These are phyloP conservation scores for Paecilomyces variotii DNA, from an alignment of 2,329 filamentous ascomycete species.

Conservation along the genomic window DNA sequence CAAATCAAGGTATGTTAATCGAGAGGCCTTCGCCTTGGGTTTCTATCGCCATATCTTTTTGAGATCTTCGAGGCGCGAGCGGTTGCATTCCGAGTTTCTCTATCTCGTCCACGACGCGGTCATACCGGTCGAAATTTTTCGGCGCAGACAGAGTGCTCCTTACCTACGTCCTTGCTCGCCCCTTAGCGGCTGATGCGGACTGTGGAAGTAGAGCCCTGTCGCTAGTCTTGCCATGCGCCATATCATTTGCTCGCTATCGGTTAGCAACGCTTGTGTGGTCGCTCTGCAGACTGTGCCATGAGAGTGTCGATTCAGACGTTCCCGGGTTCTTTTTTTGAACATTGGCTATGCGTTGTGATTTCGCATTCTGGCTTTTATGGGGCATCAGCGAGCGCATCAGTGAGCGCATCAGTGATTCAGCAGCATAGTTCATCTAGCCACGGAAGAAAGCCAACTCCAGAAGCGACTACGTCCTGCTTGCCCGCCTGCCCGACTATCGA, in stretches of 20 bases:
- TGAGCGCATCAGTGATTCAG: constrained; percentile 35
- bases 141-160: constrained; percentile 29
- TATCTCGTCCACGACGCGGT: neutral
- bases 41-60: constrained; percentile 58
- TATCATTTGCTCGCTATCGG: constrained; percentile 39
- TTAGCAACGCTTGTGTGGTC: constrained; percentile 36
- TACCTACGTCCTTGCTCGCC: constrained; percentile 21
- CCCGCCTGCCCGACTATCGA: neutral
- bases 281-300: constrained; percentile 25
- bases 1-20: constrained; percentile 99
- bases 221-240: constrained; percentile 40
- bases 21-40: constrained; percentile 64
- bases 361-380: constrained; percentile 15
- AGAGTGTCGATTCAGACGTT: constrained; percentile 12
- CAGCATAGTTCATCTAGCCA: constrained; percentile 24
- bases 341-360: constrained; percentile 21
- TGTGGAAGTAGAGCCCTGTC: constrained; percentile 51
- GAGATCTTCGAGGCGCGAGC: constrained; percentile 32
- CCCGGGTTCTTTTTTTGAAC: constrained; percentile 4
- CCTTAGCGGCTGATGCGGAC: constrained; percentile 22
- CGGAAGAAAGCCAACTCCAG: neutral
- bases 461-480: neutral
- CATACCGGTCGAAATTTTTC: constrained; percentile 10
- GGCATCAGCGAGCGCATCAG: constrained; percentile 49
- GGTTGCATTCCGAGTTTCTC: constrained; percentile 22